Base-by-base conservation (phyloP, 208 protist species). In the Crithidia sp. region DNA sequence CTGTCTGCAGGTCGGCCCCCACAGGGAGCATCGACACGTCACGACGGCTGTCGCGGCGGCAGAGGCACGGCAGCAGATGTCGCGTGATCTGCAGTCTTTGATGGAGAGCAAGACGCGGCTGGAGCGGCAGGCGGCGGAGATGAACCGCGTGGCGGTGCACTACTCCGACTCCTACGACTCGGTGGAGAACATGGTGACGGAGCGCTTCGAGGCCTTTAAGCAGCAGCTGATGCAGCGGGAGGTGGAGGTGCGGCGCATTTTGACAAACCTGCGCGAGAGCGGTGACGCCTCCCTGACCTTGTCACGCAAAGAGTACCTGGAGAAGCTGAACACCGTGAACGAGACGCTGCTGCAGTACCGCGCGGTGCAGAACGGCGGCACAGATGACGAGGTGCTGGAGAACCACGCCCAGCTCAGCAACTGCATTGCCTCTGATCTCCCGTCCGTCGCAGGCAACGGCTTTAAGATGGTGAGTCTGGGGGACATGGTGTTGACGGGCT, bases 1-100 rank as follows among this genome's bases (percentile, higher is more conserved):
- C 77, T 96, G 91, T 72, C 83, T 96, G 13, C 87, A 90, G 56
- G 83, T 91, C 2, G 91, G 89, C 1, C 86, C 87, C 7, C 91
- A 96, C 67, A 81, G 79, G 43, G 77, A 85, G 39, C 91, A 96
- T 71, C 69, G 65, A n/a, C 90, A 84, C 61, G 76, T 79, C 12
- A 58, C 57, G n/a, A 67, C 85, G 0, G 68, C 79, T 5, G 67
- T 72, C 16, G 91, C 91, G 7, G 88, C 91, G 0, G 58, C 80
- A 8, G 85, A 91, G 63, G 75, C 84, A 40, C 81, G 88, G n/a
- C 79, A 91, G 68, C 80, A 86, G 62, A 81, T 94, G 53, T 49
- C 84, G 13, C 58, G 76, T 8, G 91, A 94, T 43, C 66, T 92
- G 58, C 57, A 78, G 67, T 36, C 68, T 10, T 66, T 93, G 0